These are phyloP conservation scores for Trichoderma pleuroti DNA, from an alignment of 2,329 filamentous ascomycete species.

Conservation along the genomic window DNA sequence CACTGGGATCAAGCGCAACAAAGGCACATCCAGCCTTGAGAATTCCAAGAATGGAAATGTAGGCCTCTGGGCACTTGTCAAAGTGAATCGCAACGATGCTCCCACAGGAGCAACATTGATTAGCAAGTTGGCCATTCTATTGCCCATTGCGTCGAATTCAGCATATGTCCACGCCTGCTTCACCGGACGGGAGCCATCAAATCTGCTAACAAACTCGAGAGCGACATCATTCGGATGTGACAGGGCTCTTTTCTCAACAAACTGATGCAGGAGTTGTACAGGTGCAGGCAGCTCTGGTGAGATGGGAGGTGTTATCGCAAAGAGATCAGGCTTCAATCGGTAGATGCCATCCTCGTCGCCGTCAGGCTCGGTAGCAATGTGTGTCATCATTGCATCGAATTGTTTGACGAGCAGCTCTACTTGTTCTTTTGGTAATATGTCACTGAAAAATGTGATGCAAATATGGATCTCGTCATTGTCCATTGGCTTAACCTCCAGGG, in stretches of 20 bases:
- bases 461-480: slow-evolving; percentile 50
- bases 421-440: slow-evolving; percentile 65
- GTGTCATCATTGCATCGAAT: slow-evolving; percentile 62
- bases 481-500: slow-evolving; percentile 74
- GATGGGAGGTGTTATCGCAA: slow-evolving; percentile 65
- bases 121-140: slow-evolving; percentile 67
- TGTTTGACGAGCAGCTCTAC: slow-evolving; percentile 65
- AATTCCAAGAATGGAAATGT: slow-evolving; percentile 76
- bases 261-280: slow-evolving; percentile 66
- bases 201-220: slow-evolving; percentile 67
- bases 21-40: slow-evolving; percentile 80
- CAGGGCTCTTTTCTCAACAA: slow-evolving; percentile 64
- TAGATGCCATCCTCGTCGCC: slow-evolving; percentile 39
- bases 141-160: slow-evolving; percentile 68
- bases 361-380: slow-evolving; percentile 52
- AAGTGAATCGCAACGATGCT: slow-evolving; percentile 72
- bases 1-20: slow-evolving; percentile 72
- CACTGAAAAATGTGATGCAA: slow-evolving; percentile 62
- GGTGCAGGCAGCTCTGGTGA: slow-evolving; percentile 54
- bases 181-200: slow-evolving; percentile 44
- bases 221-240: slow-evolving; percentile 59
- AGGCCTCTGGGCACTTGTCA: slow-evolving; percentile 80
- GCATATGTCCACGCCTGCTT: slow-evolving; percentile 67
- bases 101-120: slow-evolving; percentile 46
- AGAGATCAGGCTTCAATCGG: slow-evolving; percentile 37